Evolutionary conservation across 2,329 filamentous ascomycete species (phyloP).

Genomic region (Penicillium thymicola): DNA sequence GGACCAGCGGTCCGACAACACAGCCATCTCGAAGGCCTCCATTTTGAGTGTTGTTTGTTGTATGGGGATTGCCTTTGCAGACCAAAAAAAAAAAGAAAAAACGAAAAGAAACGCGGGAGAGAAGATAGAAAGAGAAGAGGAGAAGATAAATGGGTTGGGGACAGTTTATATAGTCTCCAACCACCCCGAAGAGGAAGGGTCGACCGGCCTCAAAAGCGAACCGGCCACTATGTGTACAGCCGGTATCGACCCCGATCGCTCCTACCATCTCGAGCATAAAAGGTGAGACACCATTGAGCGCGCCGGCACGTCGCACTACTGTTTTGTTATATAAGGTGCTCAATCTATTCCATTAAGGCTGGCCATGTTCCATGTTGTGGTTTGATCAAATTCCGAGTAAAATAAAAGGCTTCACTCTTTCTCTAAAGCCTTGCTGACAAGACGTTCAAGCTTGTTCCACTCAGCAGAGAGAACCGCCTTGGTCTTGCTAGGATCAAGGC

Average conservation of each 20-base stretch:
- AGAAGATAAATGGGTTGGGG: too few relatives aligned
- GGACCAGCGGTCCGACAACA: neutral
- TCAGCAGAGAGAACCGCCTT: slow-evolving; percentile 34
- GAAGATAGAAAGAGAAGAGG: neutral
- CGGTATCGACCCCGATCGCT: neutral
- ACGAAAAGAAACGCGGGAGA: neutral
- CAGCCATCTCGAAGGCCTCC: neutral
- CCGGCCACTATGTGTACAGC: neutral
- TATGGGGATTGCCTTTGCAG: neutral
- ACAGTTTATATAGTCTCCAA: neutral
- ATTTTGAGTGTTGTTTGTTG: neutral
- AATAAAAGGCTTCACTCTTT: slow-evolving; percentile 20
- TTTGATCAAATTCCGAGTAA: neutral
- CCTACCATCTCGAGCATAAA: neutral
- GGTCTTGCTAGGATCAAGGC: slow-evolving; percentile 26
- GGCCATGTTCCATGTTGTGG: too few relatives aligned
- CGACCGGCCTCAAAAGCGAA: neutral
- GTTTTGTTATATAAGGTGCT: neutral
- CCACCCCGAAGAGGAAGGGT: neutral
- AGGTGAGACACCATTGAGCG: neutral
- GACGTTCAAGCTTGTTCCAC: slow-evolving; percentile 49
- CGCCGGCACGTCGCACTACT: neutral
- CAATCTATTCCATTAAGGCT: neutral
- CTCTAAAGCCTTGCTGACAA: slow-evolving; percentile 28
- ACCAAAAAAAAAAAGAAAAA: neutral